Evolutionary conservation across 1,284 basidiomycete species (phyloP), one percentile per base, ranked within the genome.

Genomic region (Ganoderma boninense): DNA sequence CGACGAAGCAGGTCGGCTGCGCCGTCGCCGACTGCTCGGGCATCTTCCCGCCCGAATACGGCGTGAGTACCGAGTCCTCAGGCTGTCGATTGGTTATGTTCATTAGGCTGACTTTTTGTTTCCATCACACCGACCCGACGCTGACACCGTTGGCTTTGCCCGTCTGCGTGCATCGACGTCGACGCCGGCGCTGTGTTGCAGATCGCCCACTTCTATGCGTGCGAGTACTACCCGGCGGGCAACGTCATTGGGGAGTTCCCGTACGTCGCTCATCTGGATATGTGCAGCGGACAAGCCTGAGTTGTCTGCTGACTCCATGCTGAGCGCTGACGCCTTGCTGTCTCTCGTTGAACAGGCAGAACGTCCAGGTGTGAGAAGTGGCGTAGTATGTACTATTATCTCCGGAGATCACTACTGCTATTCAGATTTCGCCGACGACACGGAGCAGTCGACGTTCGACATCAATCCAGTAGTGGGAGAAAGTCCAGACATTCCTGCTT

Each of bases 151-250:
- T n/a, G n/a, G n/a, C n/a, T n/a, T n/a, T n/a, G n/a, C n/a, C n/a
- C n/a, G n/a, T n/a, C 2, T 14, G 44, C 44, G 5, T 20, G 44
- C 7, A 18, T 18, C 16, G 44, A 5, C 20, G 3, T 52, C 23
- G 2, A n/a, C 0, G 10, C n/a, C n/a, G n/a, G n/a, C n/a, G n/a
- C n/a, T n/a, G n/a, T n/a, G 35, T 20, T 54, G 56, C 54, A 70
- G 90, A 74, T 79, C 70, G 87, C 89, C 20, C 84, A 87, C 68
- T 92, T 80, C 79, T 87, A 84, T 75, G 90, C 92, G 40, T 93
- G 91, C 81, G 90, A 92, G 80, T 93, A 93, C 78, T 86, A 78
- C 52, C 84, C 86, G 10, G 83, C 85, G 65, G 91, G 91, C 40
- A 93, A 93, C 79, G 82, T 92, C 73, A 84, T 86, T 44, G 90